Percentiles rank a stretch among this genome's conserved stretches.
These are phyloP conservation scores for Mrakia gelida DNA, from an alignment of 768 basidiomycete species.

Conservation along the genomic window DNA sequence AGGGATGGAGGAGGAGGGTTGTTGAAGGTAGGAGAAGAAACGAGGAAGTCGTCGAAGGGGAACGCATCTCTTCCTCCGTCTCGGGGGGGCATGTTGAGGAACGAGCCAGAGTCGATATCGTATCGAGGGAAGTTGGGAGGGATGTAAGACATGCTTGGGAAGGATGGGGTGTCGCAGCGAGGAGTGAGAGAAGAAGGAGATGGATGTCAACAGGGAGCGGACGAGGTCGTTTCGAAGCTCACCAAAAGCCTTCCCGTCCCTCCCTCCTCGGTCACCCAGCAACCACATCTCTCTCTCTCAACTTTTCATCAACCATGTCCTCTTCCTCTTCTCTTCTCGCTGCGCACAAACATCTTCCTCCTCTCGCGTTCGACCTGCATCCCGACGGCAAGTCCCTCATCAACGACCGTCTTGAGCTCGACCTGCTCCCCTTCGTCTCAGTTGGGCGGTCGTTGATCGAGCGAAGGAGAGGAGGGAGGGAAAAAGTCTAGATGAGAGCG, in stretches of 20 bases:
- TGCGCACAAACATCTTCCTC: not conserved
- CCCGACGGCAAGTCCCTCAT: conserved; percentile 3
- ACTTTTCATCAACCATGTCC: not conserved
- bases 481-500: no score
- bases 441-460: no score
- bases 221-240: not conserved
- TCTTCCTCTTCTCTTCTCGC: not conserved
- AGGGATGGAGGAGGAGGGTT: not conserved
- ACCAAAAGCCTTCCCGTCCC: not conserved
- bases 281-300: not conserved
- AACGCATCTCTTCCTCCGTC: not conserved
- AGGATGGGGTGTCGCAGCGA: no score
- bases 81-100: not conserved
- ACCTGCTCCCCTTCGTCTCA: conserved; percentile 7
- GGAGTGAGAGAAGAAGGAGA: no score
- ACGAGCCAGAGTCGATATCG: not conserved
- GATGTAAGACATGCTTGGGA: not conserved
- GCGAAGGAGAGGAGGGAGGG: no score
- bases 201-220: not conserved
- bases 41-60: not conserved
- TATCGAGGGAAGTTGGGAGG: not conserved
- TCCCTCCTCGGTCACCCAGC: not conserved
- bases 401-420: not conserved
- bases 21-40: not conserved
- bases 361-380: not conserved